Evolutionary conservation across 73 alveolate species (phyloP).

Genomic region (Blepharisma stoltei): DNA sequence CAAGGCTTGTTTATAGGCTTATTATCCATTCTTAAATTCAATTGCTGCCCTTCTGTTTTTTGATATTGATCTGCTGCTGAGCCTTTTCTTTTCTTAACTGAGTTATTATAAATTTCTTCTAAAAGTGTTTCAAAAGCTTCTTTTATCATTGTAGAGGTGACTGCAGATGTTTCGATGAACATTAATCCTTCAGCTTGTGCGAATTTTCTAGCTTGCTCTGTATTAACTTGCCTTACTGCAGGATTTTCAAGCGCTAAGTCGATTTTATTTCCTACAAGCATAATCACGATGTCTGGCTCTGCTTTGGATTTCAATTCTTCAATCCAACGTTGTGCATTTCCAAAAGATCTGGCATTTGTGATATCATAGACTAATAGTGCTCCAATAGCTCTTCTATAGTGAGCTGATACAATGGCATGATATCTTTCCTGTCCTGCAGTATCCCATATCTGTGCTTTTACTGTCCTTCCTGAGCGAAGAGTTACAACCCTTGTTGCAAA

Average conservation of each 20-base stretch:
- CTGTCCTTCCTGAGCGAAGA: background rate
- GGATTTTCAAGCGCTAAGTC: constrained; percentile 37
- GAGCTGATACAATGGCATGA: constrained; percentile 67
- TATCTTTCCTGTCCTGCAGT: constrained; percentile 86
- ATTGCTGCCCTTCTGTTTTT: too few species aligned
- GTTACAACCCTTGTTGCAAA: constrained; percentile 27
- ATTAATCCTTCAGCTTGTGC: constrained; percentile 46
- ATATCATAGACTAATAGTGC: constrained; percentile 74
- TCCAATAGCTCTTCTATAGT: constrained; percentile 81
- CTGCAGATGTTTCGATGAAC: constrained; percentile 58
- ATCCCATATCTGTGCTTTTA: constrained; percentile 84
- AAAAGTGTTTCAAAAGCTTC: constrained; percentile 25
- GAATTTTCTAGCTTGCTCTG: constrained; percentile 38
- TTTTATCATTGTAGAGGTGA: background rate
- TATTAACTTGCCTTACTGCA: constrained; percentile 41
- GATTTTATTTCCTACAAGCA: constrained; percentile 71
- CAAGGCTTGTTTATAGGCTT: too few species aligned
- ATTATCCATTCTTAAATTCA: too few species aligned
- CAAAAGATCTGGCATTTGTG: constrained; percentile 48
- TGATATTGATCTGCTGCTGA: too few species aligned
- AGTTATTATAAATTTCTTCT: constrained; percentile 19
- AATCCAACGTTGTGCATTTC: constrained; percentile 62
- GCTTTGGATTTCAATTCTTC: constrained; percentile 60
- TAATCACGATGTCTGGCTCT: constrained; percentile 54
- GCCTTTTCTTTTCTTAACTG: too few species aligned